Base-by-base conservation (phyloP, 2,329 filamentous ascomycete genomes). In the Talaromyces atroroseus region DNA sequence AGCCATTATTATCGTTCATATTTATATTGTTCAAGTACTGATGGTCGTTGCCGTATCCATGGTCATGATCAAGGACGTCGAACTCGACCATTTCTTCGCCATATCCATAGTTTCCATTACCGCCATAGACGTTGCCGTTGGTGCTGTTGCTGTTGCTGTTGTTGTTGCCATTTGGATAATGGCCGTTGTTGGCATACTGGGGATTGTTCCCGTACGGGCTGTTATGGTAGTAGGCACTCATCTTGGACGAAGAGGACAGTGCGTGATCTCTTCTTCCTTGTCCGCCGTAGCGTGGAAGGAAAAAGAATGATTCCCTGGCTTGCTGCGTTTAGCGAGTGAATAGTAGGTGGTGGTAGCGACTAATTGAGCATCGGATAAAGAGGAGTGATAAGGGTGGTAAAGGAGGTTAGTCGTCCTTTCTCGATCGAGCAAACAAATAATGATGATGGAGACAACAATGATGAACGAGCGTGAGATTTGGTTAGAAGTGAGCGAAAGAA, bases 11-110 rank as follows among this genome's bases (percentile, higher is more conserved):
- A 49, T 61, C 57, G 29, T 49, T 24, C 52, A 48, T 48, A 49
- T 54, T 54, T 23, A 54, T 18, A 49, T 16, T 57, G 34, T 52
- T 49, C 48, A 45, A 40, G 49, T 52, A 57, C 1, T 57, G 53
- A 42, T 62, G 56, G 16, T 59, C 60, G 38, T 59, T 58, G 23
- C 44, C 54, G 23, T 59, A 44, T 20, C 44, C 52, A 23, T 49
- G 45, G 8, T 34, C 46, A 18, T 54, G 52, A 24, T 54, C 26
- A 16, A 60, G 59, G 34, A 60, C 60, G 38, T 61, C 58, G 36
- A 68, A 59, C 46, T 66, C 66, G 42, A 65, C 57, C 61, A 66
- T 66, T 51, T 68, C 66, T 11, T 67, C 66, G 12, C 63, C 57
- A 29, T 65, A 63, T 4, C 63, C 58, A 20, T 60, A 58, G 56